phyloP scores from a whole-genome alignment of 2,329 filamentous ascomycete genomes.

The Scytalidium sp. region DNA sequence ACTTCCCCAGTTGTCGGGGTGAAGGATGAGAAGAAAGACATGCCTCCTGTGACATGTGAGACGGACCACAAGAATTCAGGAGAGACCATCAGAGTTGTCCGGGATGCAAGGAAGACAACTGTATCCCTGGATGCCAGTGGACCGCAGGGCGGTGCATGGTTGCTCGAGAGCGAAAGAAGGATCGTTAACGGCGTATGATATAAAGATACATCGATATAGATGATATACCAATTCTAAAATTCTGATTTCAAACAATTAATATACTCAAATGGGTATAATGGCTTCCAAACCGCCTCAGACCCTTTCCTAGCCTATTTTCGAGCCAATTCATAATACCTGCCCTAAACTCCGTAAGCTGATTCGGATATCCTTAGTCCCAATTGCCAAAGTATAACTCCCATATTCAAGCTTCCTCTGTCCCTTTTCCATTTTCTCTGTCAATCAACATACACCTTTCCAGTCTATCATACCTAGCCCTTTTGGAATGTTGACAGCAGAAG shows the following conservation, averaged over 20 bases:
- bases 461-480: conserved; percentile 28
- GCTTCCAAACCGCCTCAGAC: no score
- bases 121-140: conserved; percentile 69
- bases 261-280: background rate
- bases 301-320: no score
- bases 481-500: conserved; percentile 28
- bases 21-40: conserved; percentile 15
- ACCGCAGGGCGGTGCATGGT: conserved; percentile 60
- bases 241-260: background rate
- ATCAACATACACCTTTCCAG: conserved; percentile 28
- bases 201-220: background rate
- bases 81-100: conserved; percentile 72
- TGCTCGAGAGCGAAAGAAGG: conserved; percentile 57
- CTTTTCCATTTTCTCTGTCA: no score
- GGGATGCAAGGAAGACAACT: conserved; percentile 69
- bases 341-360: no score
- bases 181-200: background rate
- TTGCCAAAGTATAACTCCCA: no score
- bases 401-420: no score
- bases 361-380: no score
- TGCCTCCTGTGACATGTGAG: conserved; percentile 57
- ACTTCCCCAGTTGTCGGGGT: conserved; percentile 12
- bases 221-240: background rate
- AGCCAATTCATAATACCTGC: no score
- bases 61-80: conserved; percentile 77